Evolutionary conservation across 371 early-diverging fungal genomes (phyloP).

Genomic region (Apophysomyces variabilis): DNA sequence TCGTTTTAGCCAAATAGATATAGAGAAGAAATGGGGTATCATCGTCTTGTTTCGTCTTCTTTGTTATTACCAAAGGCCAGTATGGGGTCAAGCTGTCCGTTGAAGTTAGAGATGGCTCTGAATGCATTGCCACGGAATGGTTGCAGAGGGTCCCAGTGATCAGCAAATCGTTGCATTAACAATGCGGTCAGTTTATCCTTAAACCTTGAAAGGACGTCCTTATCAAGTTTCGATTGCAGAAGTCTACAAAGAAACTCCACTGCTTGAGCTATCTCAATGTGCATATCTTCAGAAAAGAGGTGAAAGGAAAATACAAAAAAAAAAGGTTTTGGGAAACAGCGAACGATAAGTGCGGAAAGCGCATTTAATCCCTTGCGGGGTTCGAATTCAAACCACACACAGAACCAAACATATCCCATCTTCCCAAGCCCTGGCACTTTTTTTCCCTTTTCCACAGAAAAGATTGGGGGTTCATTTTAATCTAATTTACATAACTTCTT

Average conservation of each 20-base stretch:
- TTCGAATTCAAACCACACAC: constrained; percentile 9
- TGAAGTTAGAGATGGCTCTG: constrained; percentile 73
- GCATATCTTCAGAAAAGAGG: constrained; percentile 42
- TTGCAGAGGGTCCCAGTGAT: constrained; percentile 74
- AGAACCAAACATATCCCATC: constrained; percentile 1
- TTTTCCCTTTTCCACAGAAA: no score
- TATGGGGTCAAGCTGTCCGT: constrained; percentile 67
- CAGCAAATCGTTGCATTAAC: constrained; percentile 44
- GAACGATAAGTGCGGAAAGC: not conserved
- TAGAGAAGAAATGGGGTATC: no score
- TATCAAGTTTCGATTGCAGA: constrained; percentile 43
- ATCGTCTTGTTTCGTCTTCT: not conserved
- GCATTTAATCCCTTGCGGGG: constrained; percentile 7
- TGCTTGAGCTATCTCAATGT: constrained; percentile 61
- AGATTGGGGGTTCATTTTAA: not conserved
- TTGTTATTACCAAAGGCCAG: constrained; percentile 44
- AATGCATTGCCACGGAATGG: constrained; percentile 74
- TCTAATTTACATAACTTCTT: not conserved
- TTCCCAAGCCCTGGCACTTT: not conserved
- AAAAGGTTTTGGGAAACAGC: constrained; percentile 8
- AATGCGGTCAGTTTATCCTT: constrained; percentile 41
- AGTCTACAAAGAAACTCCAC: constrained; percentile 57
- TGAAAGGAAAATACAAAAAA: constrained; percentile 5
- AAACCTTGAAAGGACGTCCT: constrained; percentile 37
- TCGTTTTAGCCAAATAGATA: not conserved